These are phyloP conservation scores for Penicillium steckii DNA, from an alignment of 495 filamentous ascomycete genomes.

Conservation along the genomic window DNA sequence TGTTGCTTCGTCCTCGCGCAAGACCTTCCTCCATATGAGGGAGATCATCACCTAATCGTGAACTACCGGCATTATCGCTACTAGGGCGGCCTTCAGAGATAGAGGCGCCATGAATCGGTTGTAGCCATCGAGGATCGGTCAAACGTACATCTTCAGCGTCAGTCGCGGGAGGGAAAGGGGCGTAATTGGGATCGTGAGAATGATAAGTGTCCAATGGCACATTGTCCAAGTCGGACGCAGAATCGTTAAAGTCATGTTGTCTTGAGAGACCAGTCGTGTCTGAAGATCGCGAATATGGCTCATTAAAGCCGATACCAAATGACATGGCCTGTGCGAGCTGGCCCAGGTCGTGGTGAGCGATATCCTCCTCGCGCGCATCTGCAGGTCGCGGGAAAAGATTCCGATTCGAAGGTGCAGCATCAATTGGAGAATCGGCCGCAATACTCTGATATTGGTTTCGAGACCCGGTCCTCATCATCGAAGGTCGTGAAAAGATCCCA, in stretches of 20 bases:
- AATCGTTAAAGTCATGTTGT: constrained; percentile 20
- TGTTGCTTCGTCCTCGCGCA: constrained; percentile 48
- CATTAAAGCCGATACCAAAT: constrained; percentile 57
- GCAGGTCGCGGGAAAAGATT: constrained; percentile 25
- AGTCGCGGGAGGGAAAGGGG: constrained; percentile 29
- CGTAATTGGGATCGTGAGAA: constrained; percentile 46
- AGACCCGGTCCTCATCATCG: constrained; percentile 35
- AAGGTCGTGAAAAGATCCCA: constrained; percentile 36
- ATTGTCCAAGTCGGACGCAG: constrained; percentile 32
- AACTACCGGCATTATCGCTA: constrained; percentile 56
- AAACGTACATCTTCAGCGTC: constrained; percentile 61
- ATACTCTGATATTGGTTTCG: constrained; percentile 51
- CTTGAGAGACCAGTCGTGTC: constrained; percentile 15
- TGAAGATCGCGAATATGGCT: constrained; percentile 26
- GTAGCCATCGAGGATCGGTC: constrained; percentile 56
- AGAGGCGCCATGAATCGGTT: constrained; percentile 65
- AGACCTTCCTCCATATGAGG: constrained; percentile 50
- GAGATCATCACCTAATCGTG: constrained; percentile 64
- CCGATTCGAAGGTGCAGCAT: constrained; percentile 23
- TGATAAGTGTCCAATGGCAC: constrained; percentile 28
- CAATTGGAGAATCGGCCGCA: constrained; percentile 50
- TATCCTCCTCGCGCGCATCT: constrained; percentile 27
- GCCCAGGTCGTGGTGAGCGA: constrained; percentile 44
- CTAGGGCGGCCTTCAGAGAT: constrained; percentile 51
- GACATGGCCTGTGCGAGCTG: constrained; percentile 61